Percentiles rank a stretch among this genome's conserved stretches.
phyloP scores from a whole-genome alignment of 306 rosid genomes.

The Luffa acutangula region DNA sequence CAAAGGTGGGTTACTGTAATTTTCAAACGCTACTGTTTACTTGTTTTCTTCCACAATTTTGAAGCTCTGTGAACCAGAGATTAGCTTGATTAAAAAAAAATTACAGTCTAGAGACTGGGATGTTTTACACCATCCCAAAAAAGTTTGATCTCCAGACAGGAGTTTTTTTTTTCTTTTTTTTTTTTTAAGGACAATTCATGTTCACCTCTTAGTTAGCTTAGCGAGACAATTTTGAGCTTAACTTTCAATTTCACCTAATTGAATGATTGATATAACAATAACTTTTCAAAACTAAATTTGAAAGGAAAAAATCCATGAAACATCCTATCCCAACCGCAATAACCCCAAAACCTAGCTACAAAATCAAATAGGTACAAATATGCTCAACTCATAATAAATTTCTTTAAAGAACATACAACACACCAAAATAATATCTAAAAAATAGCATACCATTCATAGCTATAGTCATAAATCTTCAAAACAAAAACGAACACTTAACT shows the following conservation, averaged over 20 bases:
- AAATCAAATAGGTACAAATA: not conserved
- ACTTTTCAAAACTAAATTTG: not conserved
- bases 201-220: not conserved
- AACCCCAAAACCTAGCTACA: not conserved
- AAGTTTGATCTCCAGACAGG: not conserved
- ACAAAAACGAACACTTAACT: not conserved
- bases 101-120: not conserved
- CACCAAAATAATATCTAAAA: not conserved
- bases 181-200: not conserved
- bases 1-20: constrained; percentile 20
- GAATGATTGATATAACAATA: not conserved
- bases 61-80: not conserved
- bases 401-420: not conserved
- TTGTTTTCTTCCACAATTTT: constrained; percentile 18
- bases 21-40: constrained; percentile 1
- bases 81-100: not conserved
- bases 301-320: not conserved
- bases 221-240: not conserved
- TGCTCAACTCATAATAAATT: not conserved
- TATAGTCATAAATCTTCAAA: not conserved
- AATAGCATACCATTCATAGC: not conserved
- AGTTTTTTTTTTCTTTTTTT: not conserved
- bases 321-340: not conserved
- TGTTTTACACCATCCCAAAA: not conserved
- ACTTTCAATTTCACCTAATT: not conserved